phyloP scores from a whole-genome alignment of 257 asterid species.

The Fraxinus americana region DNA sequence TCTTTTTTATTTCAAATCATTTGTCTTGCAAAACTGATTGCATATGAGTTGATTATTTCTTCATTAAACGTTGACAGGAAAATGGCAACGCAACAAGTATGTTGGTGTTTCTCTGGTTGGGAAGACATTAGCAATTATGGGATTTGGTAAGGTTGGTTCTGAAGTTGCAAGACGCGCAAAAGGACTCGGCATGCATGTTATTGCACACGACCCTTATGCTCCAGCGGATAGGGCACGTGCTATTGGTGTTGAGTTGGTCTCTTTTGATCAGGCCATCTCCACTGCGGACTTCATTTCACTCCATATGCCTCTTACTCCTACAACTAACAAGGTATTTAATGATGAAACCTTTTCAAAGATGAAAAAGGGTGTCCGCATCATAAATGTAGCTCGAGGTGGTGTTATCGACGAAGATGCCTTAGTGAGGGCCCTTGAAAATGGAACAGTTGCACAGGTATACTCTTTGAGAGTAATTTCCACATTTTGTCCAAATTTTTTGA shows the following conservation, averaged over 20 bases:
- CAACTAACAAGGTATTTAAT: slow-evolving; percentile 74
- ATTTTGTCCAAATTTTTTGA: not conserved
- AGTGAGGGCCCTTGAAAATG: slow-evolving; percentile 83
- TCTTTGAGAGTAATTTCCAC: not conserved
- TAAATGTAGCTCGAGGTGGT: slow-evolving; percentile 58
- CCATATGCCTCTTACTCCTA: slow-evolving; percentile 97
- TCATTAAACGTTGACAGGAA: slow-evolving; percentile 42
- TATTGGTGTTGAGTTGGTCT: slow-evolving; percentile 81
- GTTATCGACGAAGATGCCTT: slow-evolving; percentile 96
- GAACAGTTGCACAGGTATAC: slow-evolving; percentile 87
- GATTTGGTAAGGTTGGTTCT: slow-evolving; percentile 88
- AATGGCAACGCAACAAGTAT: slow-evolving; percentile 73
- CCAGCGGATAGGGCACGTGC: slow-evolving; percentile 99
- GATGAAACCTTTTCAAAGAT: slow-evolving; percentile 85
- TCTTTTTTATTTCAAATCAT: too few relatives aligned
- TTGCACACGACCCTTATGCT: slow-evolving; percentile 97
- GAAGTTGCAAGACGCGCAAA: slow-evolving; percentile 85
- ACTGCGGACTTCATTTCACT: slow-evolving; percentile 88
- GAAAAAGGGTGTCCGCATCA: slow-evolving; percentile 85
- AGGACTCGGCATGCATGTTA: slow-evolving; percentile 92
- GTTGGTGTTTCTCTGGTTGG: slow-evolving; percentile 92
- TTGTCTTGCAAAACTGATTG: slow-evolving; percentile 2
- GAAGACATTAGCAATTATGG: slow-evolving; percentile 92
- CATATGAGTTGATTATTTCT: not conserved
- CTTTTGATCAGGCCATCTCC: slow-evolving; percentile 79